Conservation (phyloP, 2,329 filamentous ascomycete species). For the Aspergillus quadricinctus region DNA sequence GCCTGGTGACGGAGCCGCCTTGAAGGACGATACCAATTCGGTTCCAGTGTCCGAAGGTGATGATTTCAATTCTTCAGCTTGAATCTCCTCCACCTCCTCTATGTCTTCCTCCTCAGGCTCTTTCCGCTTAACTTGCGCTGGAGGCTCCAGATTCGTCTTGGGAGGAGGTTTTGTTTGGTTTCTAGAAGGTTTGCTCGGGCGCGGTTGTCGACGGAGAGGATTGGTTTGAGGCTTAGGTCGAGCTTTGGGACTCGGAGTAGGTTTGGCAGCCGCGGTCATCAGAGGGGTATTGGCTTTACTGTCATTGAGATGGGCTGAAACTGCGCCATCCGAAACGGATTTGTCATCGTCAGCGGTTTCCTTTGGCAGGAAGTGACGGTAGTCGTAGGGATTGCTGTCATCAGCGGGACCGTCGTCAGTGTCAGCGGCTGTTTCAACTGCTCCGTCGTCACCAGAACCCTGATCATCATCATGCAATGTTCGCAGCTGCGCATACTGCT, state of each 20-base stretch:
- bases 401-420: conserved; percentile 44
- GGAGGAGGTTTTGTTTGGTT: conserved; percentile 10
- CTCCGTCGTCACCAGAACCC: conserved; percentile 29
- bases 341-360: conserved; percentile 32
- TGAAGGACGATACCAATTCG: conserved; percentile 26
- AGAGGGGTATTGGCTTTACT: conserved; percentile 33
- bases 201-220: conserved; percentile 29
- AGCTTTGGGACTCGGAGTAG: conserved; percentile 23
- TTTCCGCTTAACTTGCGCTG: conserved; percentile 12
- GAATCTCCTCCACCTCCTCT: conserved; percentile 18
- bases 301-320: conserved; percentile 27
- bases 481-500: conserved; percentile 63
- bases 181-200: conserved; percentile 17
- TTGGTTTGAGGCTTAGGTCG: conserved; percentile 29
- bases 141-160: conserved; percentile 21
- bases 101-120: conserved; percentile 4
- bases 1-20: conserved; percentile 30
- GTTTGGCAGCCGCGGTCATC: conserved; percentile 24
- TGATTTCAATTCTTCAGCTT: conserved; percentile 15
- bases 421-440: conserved; percentile 27
- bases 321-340: conserved; percentile 29
- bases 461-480: conserved; percentile 35
- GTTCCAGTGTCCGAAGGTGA: conserved; percentile 31
- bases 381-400: conserved; percentile 46
- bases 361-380: conserved; percentile 46